These are phyloP conservation scores for Yarrowia divulgata DNA, from an alignment of 805 yeast species.

Conservation along the genomic window DNA sequence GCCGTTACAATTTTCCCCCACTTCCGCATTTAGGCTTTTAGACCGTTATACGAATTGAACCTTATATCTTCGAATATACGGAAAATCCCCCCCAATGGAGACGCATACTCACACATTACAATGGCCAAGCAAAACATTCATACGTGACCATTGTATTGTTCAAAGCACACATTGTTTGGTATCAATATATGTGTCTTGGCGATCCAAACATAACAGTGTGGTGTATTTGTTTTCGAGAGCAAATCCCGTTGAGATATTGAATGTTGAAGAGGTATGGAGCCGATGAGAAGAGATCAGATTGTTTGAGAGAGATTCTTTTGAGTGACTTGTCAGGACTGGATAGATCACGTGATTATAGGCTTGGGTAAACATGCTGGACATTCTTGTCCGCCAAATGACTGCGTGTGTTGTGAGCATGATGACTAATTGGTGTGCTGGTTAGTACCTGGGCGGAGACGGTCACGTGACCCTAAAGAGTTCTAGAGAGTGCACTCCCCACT, in stretches of 20 bases:
- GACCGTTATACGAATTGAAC: constrained; percentile 7
- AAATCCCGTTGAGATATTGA: not conserved
- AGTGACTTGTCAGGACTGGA: too few relatives aligned
- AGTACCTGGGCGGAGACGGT: not conserved
- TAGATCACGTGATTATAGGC: too few relatives aligned
- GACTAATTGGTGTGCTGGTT: too few relatives aligned
- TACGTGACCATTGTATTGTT: not conserved
- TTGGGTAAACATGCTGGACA: too few relatives aligned
- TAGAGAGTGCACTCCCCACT: not conserved
- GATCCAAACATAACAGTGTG: not conserved
- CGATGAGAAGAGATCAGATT: not conserved
- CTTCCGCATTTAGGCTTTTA: not conserved
- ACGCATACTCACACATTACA: not conserved
- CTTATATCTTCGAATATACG: not conserved
- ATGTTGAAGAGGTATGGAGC: not conserved
- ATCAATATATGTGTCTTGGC: not conserved
- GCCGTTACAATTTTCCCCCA: not conserved
- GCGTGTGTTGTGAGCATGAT: too few relatives aligned
- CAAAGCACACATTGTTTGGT: not conserved
- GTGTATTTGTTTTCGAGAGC: not conserved
- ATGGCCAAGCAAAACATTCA: not conserved
- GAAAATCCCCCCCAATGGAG: not conserved
- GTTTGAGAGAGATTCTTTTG: too few relatives aligned
- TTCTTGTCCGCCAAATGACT: too few relatives aligned
- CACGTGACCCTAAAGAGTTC: not conserved